These are phyloP conservation scores for Suillus weaverae DNA, from an alignment of 768 basidiomycete genomes.

Conservation along the genomic window DNA sequence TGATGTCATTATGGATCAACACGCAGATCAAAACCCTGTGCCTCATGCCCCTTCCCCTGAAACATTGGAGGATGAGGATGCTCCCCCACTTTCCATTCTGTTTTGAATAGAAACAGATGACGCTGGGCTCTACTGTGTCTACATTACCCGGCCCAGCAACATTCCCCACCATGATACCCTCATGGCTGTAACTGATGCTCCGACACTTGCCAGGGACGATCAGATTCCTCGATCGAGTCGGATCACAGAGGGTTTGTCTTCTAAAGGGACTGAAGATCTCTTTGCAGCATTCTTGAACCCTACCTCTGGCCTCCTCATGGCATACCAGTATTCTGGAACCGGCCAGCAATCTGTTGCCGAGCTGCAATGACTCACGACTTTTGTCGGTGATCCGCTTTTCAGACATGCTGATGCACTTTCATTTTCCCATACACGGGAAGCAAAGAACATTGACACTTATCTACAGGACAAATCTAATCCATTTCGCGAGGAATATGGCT, in stretches of 20 bases:
- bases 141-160: background rate
- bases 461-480: slow-evolving; percentile 11
- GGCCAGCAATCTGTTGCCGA: slow-evolving; percentile 28
- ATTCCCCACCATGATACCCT: background rate
- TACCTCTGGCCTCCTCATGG: slow-evolving; percentile 28
- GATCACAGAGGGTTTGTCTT: background rate
- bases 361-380: slow-evolving; percentile 25
- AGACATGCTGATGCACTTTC: slow-evolving; percentile 16
- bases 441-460: background rate
- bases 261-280: background rate
- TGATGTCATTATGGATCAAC: background rate
- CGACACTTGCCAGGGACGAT: background rate
- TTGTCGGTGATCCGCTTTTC: slow-evolving; percentile 25
- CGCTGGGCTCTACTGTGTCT: slow-evolving; percentile 8
- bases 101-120: background rate
- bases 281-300: slow-evolving; percentile 20
- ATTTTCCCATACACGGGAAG: slow-evolving; percentile 15
- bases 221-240: background rate
- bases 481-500: slow-evolving; percentile 13
- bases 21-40: background rate
- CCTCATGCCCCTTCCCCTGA: background rate
- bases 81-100: too few species aligned
- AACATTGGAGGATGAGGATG: slow-evolving; percentile 24
- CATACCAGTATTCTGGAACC: slow-evolving; percentile 31
- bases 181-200: background rate